A percentile compares a stretch with the other conserved stretches of the same genome.
These are phyloP conservation scores for Spirogloea muscicola DNA, from an alignment of 139 green algal species.

Conservation along the genomic window DNA sequence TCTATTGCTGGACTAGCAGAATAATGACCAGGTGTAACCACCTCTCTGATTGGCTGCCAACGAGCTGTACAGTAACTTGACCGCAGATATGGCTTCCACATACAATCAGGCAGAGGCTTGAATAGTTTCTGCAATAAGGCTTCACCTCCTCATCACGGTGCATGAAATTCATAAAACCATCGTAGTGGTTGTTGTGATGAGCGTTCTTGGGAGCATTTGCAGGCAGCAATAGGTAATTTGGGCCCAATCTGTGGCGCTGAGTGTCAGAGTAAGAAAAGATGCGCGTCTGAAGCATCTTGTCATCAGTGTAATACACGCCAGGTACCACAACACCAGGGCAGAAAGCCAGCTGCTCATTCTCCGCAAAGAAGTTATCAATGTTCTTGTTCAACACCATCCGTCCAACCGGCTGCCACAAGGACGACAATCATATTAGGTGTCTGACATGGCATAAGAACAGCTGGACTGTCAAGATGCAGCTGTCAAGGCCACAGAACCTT, in stretches of 20 bases:
- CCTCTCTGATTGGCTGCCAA: too few relatives aligned
- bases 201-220: slow-evolving; percentile 46
- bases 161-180: slow-evolving; percentile 96
- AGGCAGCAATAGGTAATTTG: slow-evolving; percentile 85
- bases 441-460: too few relatives aligned
- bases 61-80: too few relatives aligned
- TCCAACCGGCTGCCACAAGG: slow-evolving; percentile 57
- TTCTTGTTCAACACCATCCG: slow-evolving; percentile 83
- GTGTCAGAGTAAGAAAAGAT: slow-evolving; percentile 81
- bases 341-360: slow-evolving; percentile 84
- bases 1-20: too few relatives aligned
- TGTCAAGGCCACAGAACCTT: too few relatives aligned
- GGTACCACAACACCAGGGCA: slow-evolving; percentile 73
- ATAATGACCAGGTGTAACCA: too few relatives aligned
- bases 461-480: too few relatives aligned
- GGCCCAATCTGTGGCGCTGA: slow-evolving; percentile 85
- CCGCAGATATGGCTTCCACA: too few relatives aligned
- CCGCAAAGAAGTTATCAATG: slow-evolving; percentile 83
- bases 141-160: slow-evolving; percentile 77
- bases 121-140: too few relatives aligned
- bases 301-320: slow-evolving; percentile 81
- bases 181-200: slow-evolving; percentile 88
- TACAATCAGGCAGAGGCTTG: too few relatives aligned
- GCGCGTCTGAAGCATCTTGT: slow-evolving; percentile 95
- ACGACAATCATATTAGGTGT: too few relatives aligned